Percentiles rank a stretch among this genome's conserved stretches.
Conservation (phyloP, 345 rosid species). For the Ceriops tagal region DNA sequence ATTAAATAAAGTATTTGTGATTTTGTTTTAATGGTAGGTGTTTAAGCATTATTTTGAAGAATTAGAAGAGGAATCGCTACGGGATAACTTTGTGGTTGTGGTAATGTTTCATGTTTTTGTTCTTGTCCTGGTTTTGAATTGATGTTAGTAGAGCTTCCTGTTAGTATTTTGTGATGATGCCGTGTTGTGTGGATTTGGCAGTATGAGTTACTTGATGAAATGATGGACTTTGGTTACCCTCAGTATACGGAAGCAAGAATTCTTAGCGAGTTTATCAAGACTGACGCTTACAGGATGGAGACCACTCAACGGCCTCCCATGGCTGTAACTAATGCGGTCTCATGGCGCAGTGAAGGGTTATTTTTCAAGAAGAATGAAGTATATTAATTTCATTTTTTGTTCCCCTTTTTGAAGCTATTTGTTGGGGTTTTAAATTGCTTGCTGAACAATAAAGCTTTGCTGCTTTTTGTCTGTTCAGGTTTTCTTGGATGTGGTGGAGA, state of each 20-base stretch:
- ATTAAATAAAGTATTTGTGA: too few species aligned
- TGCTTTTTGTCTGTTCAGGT: slow-evolving; percentile 46
- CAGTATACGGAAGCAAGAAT: slow-evolving; percentile 90
- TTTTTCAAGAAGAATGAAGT: slow-evolving; percentile 90
- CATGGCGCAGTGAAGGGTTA: slow-evolving; percentile 98
- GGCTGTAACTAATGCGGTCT: slow-evolving; percentile 98
- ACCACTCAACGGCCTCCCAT: slow-evolving; percentile 94
- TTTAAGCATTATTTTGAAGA: slow-evolving; percentile 98
- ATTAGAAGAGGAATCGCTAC: slow-evolving; percentile 90
- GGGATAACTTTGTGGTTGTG: slow-evolving; percentile 99
- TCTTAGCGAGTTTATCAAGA: slow-evolving; percentile 93
- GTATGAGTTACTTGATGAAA: slow-evolving; percentile 98
- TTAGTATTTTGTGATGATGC: neutral
- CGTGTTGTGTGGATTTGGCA: slow-evolving; percentile 29
- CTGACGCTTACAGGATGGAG: slow-evolving; percentile 98
- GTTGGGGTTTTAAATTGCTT: slow-evolving; percentile 6
- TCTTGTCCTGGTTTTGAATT: too few species aligned
- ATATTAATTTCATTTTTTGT: slow-evolving; percentile 14
- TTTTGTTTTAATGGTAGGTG: slow-evolving; percentile 37
- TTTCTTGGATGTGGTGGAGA: slow-evolving; percentile 93
- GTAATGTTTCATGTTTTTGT: slow-evolving; percentile 36
- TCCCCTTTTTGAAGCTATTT: neutral
- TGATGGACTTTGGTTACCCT: slow-evolving; percentile 98
- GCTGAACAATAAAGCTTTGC: slow-evolving; percentile 1
- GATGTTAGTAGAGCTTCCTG: too few species aligned